These are phyloP conservation scores for Botrytis squamosa DNA, from an alignment of 2,329 filamentous ascomycete genomes.

Conservation along the genomic window DNA sequence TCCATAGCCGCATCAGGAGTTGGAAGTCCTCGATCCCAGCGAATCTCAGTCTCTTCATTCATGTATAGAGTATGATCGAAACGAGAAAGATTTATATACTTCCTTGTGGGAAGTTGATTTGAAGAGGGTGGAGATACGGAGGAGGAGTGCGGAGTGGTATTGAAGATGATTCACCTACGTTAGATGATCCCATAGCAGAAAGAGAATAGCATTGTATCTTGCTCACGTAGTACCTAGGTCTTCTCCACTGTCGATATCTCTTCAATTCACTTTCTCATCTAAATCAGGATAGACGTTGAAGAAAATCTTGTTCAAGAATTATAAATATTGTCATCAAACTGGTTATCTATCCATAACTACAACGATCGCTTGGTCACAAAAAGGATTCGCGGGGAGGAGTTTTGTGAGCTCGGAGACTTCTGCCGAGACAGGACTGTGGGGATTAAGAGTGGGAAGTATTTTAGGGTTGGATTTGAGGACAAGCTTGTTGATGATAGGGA, in stretches of 20 bases:
- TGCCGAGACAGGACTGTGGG: fast-evolving
- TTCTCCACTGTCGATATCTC: not conserved
- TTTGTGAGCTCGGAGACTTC: not conserved
- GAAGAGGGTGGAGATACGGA: too few species aligned
- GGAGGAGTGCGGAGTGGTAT: not conserved
- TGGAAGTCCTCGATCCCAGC: fast-evolving
- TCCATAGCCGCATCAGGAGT: not conserved
- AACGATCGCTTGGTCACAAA: not conserved
- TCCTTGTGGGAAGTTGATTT: not conserved
- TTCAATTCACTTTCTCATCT: not conserved
- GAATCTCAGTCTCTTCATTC: fast-evolving
- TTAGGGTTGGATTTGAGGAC: not conserved
- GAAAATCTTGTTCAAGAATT: fast-evolving
- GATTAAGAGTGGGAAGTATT: fast-evolving
- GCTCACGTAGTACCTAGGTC: not conserved
- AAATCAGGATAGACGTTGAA: not conserved
- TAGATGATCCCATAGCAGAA: not conserved
- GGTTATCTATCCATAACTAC: fast-evolving
- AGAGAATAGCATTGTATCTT: not conserved
- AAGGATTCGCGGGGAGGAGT: not conserved
- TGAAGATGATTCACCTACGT: not conserved
- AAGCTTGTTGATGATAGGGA: not conserved
- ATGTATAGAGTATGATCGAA: not conserved
- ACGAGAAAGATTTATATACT: not conserved
- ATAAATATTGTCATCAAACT: not conserved